Evolutionary conservation across 2,329 filamentous ascomycete species (phyloP).

Genomic region (Diaporthe batatas): DNA sequence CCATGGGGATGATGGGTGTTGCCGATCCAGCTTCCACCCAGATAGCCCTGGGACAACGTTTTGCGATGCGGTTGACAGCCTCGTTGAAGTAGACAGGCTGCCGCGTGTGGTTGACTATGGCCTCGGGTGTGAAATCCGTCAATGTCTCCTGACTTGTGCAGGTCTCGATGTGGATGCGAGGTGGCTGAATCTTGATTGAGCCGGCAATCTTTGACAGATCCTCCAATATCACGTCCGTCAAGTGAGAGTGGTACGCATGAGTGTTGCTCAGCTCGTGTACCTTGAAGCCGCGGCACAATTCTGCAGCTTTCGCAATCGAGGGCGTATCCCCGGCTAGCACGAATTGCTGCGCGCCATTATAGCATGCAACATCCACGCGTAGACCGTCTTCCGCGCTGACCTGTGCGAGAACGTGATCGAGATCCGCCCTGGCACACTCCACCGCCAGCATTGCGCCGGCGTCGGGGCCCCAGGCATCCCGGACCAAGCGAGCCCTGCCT

Average conservation of each 20-base stretch:
- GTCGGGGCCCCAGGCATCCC: slow-evolving; percentile 50
- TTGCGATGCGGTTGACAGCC: slow-evolving; percentile 47
- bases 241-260: slow-evolving; percentile 49
- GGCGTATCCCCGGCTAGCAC: slow-evolving; percentile 49
- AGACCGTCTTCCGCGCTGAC: neutral
- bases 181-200: slow-evolving; percentile 41
- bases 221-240: slow-evolving; percentile 47
- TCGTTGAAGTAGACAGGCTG: slow-evolving; percentile 52
- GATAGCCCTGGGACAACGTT: slow-evolving; percentile 44
- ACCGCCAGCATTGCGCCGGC: slow-evolving; percentile 51
- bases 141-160: slow-evolving; percentile 41
- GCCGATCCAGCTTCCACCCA: slow-evolving; percentile 53
- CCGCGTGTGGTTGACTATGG: slow-evolving; percentile 50
- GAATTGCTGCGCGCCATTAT: slow-evolving; percentile 50
- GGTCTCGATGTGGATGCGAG: slow-evolving; percentile 46
- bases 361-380: slow-evolving; percentile 50
- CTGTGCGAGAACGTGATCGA: neutral
- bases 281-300: slow-evolving; percentile 40
- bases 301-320: slow-evolving; percentile 44
- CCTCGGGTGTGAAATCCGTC: slow-evolving; percentile 33
- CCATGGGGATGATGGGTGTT: slow-evolving; percentile 52
- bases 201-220: slow-evolving; percentile 41
- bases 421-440: slow-evolving; percentile 26
- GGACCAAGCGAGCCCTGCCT: slow-evolving; percentile 50
- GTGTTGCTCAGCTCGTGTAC: slow-evolving; percentile 47